Base-by-base conservation (phyloP, 1,284 basidiomycete genomes). In the Ganoderma boninense region DNA sequence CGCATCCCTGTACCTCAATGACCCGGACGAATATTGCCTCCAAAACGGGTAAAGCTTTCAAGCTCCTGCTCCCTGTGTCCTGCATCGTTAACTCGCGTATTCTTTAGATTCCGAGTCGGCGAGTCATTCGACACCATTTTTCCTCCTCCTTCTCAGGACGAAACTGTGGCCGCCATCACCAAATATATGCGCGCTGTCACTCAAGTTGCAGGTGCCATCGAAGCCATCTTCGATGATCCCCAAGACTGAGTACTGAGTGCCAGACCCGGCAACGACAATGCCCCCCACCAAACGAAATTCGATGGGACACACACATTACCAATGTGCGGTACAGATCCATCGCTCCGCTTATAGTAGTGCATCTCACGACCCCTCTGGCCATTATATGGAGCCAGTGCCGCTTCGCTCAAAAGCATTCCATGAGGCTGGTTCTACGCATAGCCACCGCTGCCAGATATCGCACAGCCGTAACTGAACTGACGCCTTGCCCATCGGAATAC, bases 1-100 rank as follows among this genome's bases (percentile, higher is more conserved):
- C 42, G 74, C 71, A 1, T 67, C 68, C 18, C 65, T 57, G 20
- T 74, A 70, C 60, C 20, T 61, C 4, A 70, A 70, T 2, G 70
- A 73, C 52, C 68, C 68, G 3, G 52, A 59, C 1, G 38, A 2
- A 4, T 75, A 73, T 65, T 74, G 73, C 61, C 32, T 14, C n/a
- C 44, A 69, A 4, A 62, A 71, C 8, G 71, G 69, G 74, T 74
- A 56, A 44, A 54, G 64, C 61, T 1, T 8, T 35, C 59, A 23
- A 13, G 13, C 26, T 11, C 18, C 23, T n/a, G 49, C 42, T 8
- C 23, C 54, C 20, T 11, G n/a, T 38, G 18, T 62, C 5, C 8
- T 8, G 29, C 32, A 14, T 42, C 49, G 20, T 62, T 16, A n/a
- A 8, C 14, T 10, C 40, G n/a, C n/a, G 7, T 29, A 42, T 20